Conservation (phyloP, 2,329 filamentous ascomycete genomes). For the Pseudocercospora eumusae region DNA sequence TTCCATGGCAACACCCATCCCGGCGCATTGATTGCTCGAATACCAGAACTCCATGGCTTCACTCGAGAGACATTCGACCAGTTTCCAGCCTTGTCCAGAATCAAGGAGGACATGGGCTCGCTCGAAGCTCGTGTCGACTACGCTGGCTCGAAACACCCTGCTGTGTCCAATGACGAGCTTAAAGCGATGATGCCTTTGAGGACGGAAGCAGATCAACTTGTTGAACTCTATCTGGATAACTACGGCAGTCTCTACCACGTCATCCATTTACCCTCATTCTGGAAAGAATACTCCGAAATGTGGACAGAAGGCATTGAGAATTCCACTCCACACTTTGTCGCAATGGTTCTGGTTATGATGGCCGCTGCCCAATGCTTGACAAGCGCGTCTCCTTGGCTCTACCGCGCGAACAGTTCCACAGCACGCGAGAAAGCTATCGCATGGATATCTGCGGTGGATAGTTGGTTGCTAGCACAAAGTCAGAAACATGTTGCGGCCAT, state of each 20-base stretch:
- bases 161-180: slow-evolving; percentile 40
- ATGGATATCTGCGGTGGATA: slow-evolving; percentile 45
- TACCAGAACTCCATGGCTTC: slow-evolving; percentile 35
- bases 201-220: slow-evolving; percentile 46
- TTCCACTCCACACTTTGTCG: slow-evolving; percentile 41
- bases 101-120: slow-evolving; percentile 33
- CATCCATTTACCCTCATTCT: slow-evolving; percentile 57
- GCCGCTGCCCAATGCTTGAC: slow-evolving; percentile 43
- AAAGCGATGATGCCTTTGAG: slow-evolving; percentile 42
- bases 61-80: slow-evolving; percentile 38
- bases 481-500: slow-evolving; percentile 56
- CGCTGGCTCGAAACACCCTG: slow-evolving; percentile 27
- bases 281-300: slow-evolving; percentile 51
- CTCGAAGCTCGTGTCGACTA: slow-evolving; percentile 30
- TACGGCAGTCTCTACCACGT: slow-evolving; percentile 57
- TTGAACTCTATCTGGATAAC: slow-evolving; percentile 51
- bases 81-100: slow-evolving; percentile 39
- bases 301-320: slow-evolving; percentile 44
- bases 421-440: slow-evolving; percentile 44
- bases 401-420: slow-evolving; percentile 47
- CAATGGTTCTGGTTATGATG: slow-evolving; percentile 45
- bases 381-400: slow-evolving; percentile 38
- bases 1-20: slow-evolving; percentile 49
- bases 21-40: slow-evolving; percentile 36
- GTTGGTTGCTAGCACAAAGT: slow-evolving; percentile 49